Evolutionary conservation across 441 rosid genomes (phyloP).

Genomic region (Syzygium malaccense): DNA sequence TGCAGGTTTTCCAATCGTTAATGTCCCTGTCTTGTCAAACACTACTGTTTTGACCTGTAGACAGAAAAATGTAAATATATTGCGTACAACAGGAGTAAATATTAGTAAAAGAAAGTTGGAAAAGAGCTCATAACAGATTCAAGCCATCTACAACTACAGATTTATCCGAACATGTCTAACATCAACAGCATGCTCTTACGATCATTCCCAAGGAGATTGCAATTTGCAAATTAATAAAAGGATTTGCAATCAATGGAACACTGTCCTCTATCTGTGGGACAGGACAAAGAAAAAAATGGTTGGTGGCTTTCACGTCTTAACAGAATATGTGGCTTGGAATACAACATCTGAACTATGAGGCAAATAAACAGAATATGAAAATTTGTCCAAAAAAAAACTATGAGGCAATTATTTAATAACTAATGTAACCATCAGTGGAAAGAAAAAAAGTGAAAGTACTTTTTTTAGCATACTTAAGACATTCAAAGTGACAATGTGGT

Average conservation of each 20-base stretch:
- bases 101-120: not conserved
- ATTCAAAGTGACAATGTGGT: not conserved
- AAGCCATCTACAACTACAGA: not conserved
- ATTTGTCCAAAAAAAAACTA: no score
- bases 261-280: not conserved
- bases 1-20: conserved; percentile 60
- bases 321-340: not conserved
- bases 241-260: not conserved
- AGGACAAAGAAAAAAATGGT: not conserved
- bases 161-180: not conserved
- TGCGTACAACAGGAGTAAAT: not conserved
- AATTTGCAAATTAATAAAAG: not conserved
- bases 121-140: not conserved
- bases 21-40: conserved; percentile 71
- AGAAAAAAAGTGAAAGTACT: not conserved
- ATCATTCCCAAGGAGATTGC: not conserved
- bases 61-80: not conserved
- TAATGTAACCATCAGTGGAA: not conserved
- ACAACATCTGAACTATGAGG: not conserved
- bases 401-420: not conserved
- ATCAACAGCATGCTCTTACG: not conserved
- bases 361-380: not conserved
- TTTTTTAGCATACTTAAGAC: not conserved
- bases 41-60: conserved; percentile 52
- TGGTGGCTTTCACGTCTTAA: not conserved